A percentile compares a stretch with the other conserved stretches of the same genome.
These are phyloP conservation scores for Noccaea caerulescens DNA, from an alignment of 345 rosid species.

Conservation along the genomic window DNA sequence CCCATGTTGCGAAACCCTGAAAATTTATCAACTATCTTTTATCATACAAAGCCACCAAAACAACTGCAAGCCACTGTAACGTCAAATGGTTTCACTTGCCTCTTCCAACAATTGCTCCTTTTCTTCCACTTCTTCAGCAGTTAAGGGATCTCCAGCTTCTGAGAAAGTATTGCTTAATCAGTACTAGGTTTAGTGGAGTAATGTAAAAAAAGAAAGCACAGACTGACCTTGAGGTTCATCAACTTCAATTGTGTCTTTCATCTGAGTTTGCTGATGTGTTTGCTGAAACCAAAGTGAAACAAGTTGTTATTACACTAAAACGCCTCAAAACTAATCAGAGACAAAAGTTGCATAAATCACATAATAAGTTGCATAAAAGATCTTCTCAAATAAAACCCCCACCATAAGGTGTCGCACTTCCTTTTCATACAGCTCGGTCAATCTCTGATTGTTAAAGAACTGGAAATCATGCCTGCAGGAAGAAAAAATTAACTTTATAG, in stretches of 20 bases:
- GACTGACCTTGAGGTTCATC: conserved; percentile 92
- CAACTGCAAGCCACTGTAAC: conserved; percentile 26
- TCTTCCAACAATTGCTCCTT: conserved; percentile 89
- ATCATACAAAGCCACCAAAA: conserved; percentile 23
- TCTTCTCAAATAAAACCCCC: conserved; percentile 37
- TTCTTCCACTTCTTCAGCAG: conserved; percentile 97
- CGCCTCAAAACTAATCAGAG: conserved; percentile 6
- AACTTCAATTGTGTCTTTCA: conserved; percentile 91
- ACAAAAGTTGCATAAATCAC: conserved; percentile 23
- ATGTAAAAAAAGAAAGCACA: conserved; percentile 5
- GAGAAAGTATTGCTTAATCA: conserved; percentile 41
- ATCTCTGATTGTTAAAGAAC: conserved; percentile 93
- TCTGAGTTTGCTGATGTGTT: conserved; percentile 94
- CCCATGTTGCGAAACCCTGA: conserved; percentile 98
- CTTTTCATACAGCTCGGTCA: conserved; percentile 92
- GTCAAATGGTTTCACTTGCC: conserved; percentile 49
- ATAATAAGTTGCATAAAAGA: conserved; percentile 17
- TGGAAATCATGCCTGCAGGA: conserved; percentile 89
- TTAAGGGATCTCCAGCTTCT: conserved; percentile 91
- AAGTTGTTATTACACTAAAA: conserved; percentile 5
- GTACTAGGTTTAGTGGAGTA: conserved; percentile 5
- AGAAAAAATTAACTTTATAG: conserved; percentile 1
- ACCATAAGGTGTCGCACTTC: conserved; percentile 99
- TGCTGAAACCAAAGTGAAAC: conserved; percentile 57
- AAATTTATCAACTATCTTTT: not conserved